Evolutionary conservation across 371 early-diverging fungal species (phyloP).

Genomic region (Gilbertella persicaria): DNA sequence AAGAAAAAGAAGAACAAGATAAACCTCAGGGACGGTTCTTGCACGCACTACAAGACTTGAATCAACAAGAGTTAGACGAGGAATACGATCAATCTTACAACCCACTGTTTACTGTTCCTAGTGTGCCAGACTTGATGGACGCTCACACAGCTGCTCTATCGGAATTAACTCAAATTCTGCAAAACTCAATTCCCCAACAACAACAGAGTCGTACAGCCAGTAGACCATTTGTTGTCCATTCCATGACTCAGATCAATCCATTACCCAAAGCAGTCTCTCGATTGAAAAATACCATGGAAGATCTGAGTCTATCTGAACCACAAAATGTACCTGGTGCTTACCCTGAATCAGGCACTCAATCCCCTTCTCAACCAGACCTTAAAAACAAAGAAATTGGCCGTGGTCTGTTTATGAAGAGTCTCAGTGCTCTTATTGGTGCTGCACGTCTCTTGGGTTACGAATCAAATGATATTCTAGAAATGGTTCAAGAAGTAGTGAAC

Average conservation of each 20-base stretch:
- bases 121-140: slow-evolving; percentile 53
- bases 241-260: slow-evolving; percentile 29
- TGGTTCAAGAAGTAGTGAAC: slow-evolving; percentile 39
- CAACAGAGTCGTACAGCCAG: slow-evolving; percentile 4
- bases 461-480: slow-evolving; percentile 35
- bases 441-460: slow-evolving; percentile 40
- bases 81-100: slow-evolving; percentile 54
- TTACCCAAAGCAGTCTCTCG: slow-evolving; percentile 34
- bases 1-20: slow-evolving; percentile 10
- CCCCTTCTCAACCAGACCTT: slow-evolving; percentile 5
- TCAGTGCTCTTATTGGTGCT: slow-evolving; percentile 40
- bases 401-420: slow-evolving; percentile 38
- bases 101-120: slow-evolving; percentile 53
- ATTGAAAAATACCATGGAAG: slow-evolving; percentile 10
- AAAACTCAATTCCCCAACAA: slow-evolving; percentile 33
- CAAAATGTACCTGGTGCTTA: slow-evolving; percentile 35
- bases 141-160: slow-evolving; percentile 40
- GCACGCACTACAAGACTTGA: slow-evolving; percentile 6
- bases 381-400: slow-evolving; percentile 29
- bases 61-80: slow-evolving; percentile 43
- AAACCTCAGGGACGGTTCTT: slow-evolving; percentile 5
- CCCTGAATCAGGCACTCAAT: slow-evolving; percentile 29
- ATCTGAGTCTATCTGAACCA: not conserved
- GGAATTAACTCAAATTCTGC: slow-evolving; percentile 45
- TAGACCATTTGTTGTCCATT: slow-evolving; percentile 11